Percentiles rank a stretch among this genome's conserved stretches.
Evolutionary conservation across 1,139 yeast genomes (phyloP).

Genomic region (Suhomyces choctaworum): DNA sequence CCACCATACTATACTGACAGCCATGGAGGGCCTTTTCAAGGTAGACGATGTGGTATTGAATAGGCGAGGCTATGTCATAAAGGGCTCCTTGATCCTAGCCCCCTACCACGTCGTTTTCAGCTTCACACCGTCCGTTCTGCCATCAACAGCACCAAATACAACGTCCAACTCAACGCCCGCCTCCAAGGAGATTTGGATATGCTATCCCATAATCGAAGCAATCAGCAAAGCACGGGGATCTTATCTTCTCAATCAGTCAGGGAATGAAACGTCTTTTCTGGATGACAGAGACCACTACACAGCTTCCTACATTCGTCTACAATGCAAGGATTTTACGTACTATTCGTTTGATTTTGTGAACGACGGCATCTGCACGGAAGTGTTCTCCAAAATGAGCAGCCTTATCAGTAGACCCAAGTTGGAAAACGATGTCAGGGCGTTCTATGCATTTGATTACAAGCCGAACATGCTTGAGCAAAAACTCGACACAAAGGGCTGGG

Average conservation of each 20-base stretch:
- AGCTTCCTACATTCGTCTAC: conserved; percentile 60
- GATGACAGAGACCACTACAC: conserved; percentile 42
- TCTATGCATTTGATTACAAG: conserved; percentile 50
- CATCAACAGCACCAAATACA: conserved; percentile 44
- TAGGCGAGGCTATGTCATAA: conserved; percentile 63
- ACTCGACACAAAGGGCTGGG: conserved; percentile 64
- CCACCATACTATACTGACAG: neutral
- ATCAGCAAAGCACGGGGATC: conserved; percentile 62
- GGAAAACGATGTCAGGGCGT: conserved; percentile 41
- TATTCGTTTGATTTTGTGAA: conserved; percentile 72
- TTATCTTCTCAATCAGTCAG: conserved; percentile 28
- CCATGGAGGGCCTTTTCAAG: conserved; percentile 22
- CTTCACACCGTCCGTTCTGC: conserved; percentile 32
- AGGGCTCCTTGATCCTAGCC: conserved; percentile 76
- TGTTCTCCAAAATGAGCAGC: conserved; percentile 67
- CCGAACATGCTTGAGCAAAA: conserved; percentile 65
- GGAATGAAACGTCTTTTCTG: conserved; percentile 2
- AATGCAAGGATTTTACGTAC: conserved; percentile 87
- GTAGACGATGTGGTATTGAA: conserved; percentile 69
- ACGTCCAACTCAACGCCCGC: neutral
- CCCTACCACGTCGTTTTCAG: conserved; percentile 84
- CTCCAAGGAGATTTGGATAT: conserved; percentile 78
- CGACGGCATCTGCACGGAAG: conserved; percentile 64
- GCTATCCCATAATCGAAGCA: conserved; percentile 81
- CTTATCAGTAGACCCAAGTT: conserved; percentile 49